Conservation (phyloP, 2,329 filamentous ascomycete genomes). For the Trichoderma simmonsii region DNA sequence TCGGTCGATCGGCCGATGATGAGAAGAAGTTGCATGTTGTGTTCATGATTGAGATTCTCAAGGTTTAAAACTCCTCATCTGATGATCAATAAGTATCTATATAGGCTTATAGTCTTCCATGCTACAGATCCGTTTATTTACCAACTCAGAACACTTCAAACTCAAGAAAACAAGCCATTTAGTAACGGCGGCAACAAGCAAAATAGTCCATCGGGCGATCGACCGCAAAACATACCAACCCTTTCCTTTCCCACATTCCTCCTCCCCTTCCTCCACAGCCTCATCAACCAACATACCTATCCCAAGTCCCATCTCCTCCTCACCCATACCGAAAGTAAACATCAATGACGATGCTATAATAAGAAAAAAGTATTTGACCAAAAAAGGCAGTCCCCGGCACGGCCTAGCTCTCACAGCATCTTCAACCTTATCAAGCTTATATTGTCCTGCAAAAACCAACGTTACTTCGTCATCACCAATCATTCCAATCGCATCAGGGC, state of each 20-base stretch:
- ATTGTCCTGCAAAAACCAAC: not conserved
- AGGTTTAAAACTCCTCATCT: too few species aligned
- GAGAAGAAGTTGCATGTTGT: not conserved
- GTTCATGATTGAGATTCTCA: not conserved
- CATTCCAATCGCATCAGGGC: not conserved
- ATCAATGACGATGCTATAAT: not conserved
- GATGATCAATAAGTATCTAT: not conserved
- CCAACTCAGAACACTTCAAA: not conserved
- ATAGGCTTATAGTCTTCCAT: not conserved
- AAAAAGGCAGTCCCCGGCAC: not conserved
- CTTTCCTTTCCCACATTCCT: not conserved
- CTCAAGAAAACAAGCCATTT: not conserved
- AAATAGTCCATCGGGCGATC: not conserved
- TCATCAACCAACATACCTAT: not conserved
- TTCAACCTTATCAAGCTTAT: too few species aligned
- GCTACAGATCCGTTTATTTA: not conserved
- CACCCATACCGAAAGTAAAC: not conserved
- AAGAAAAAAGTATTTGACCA: not conserved
- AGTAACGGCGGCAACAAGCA: not conserved
- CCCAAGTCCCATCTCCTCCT: not conserved
- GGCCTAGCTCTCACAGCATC: not conserved
- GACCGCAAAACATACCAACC: not conserved
- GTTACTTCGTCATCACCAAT: not conserved
- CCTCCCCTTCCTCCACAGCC: not conserved
- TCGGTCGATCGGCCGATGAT: not conserved